Evolutionary conservation across 2,329 filamentous ascomycete genomes (phyloP), one percentile per base, ranked within the genome.

Genomic region (Botryosphaeria dothidea): DNA sequence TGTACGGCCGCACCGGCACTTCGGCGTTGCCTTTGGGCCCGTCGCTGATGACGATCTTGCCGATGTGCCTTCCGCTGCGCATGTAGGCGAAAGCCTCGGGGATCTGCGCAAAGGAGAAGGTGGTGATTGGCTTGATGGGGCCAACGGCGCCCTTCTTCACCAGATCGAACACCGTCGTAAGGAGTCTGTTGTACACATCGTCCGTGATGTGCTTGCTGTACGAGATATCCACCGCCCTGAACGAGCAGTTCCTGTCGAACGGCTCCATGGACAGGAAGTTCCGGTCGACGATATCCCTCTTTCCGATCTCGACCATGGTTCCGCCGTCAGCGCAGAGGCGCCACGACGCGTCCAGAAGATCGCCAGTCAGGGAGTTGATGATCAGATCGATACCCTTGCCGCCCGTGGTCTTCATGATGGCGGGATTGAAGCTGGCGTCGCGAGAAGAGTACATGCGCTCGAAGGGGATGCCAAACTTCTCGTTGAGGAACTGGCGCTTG

Each of bases 301-400:
- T 69, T 7, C 76, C 76, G 56, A 79, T 73, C 25, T 77, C 73
- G 15, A 79, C 66, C 31, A 78, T 72, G 23, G 66, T 69, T 1
- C 76, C 75, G 62, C 71, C 74, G 17, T 66, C 34, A 1, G 72
- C 69, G 23, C 72, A 58, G 52, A 67, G 70, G 23, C 68, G 60
- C 68, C 72, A 71, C 2, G 71, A 69, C 6, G 51, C 67, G 8
- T 64, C 38, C 2, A 73, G 62, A 5, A 66, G 27, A 1, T 74
- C 69, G 6, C 71, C 71, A 21, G 66, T 49, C 5, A 73, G 62
- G 7, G 68, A 69, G 38, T 73, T 74, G 4, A 74, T 36, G 9
- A 77, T 70, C 1, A 75, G 46, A 66, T 77, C 75, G 27, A 77
- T 70, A 4, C 75, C 75, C 1, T 65, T 48, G 3, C 70, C 69